These are phyloP conservation scores for Tylopilus microsporus DNA, from an alignment of 1,284 basidiomycete species.

Conservation along the genomic window DNA sequence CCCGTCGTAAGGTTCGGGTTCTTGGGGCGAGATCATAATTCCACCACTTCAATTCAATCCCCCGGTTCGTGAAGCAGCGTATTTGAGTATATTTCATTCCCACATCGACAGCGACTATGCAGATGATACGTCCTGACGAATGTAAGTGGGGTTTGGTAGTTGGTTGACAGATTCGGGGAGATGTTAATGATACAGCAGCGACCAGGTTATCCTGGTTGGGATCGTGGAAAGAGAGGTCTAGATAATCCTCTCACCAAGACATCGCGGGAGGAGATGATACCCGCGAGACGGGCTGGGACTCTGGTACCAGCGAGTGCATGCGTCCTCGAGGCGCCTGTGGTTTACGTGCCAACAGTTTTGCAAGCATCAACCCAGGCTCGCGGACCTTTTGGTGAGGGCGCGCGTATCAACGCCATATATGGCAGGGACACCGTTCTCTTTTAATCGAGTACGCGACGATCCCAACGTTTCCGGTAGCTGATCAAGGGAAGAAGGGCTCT, in stretches of 20 bases:
- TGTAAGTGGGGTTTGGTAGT: slow-evolving; percentile 59
- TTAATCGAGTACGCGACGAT: slow-evolving; percentile 93
- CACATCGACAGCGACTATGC: slow-evolving; percentile 90
- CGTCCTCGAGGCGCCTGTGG: slow-evolving; percentile 37
- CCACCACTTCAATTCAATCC: slow-evolving; percentile 97
- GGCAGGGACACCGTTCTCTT: slow-evolving; percentile 92
- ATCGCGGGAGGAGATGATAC: slow-evolving; percentile 50
- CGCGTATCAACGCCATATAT: slow-evolving; percentile 97
- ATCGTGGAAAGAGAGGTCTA: slow-evolving; percentile 81
- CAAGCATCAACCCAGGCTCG: slow-evolving; percentile 91
- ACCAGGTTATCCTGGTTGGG: slow-evolving; percentile 92
- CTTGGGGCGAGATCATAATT: slow-evolving; percentile 83
- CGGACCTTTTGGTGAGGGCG: slow-evolving; percentile 93
- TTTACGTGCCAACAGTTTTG: slow-evolving; percentile 69
- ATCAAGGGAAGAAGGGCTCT: slow-evolving; percentile 53
- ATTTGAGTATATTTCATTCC: slow-evolving; percentile 99
- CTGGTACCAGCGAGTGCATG: slow-evolving; percentile 30
- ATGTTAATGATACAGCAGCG: slow-evolving; percentile 75
- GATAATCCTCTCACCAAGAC: slow-evolving; percentile 78
- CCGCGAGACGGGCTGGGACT: slow-evolving; percentile 45
- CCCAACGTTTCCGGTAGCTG: slow-evolving; percentile 82
- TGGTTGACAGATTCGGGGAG: slow-evolving; percentile 71
- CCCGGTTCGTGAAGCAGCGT: slow-evolving; percentile 90
- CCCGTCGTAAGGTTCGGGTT: slow-evolving; percentile 83
- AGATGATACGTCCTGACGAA: slow-evolving; percentile 74